Conservation (phyloP, 345 rosid genomes). For the Adansonia digitata region DNA sequence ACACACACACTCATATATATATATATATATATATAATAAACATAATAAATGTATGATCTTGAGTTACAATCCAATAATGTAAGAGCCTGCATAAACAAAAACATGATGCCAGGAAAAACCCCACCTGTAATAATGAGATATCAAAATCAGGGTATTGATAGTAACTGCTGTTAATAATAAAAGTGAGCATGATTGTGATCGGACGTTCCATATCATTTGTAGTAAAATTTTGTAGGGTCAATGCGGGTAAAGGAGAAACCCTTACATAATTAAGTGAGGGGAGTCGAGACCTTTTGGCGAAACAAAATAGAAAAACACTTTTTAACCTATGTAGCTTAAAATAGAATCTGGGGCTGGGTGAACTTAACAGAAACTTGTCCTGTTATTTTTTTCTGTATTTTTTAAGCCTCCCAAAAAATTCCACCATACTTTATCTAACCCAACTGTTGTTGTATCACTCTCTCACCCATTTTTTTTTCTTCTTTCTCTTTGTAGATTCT, state of each 20-base stretch:
- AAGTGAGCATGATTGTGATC: neutral
- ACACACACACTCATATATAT: too few relatives aligned
- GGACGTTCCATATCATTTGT: neutral
- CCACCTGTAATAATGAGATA: neutral
- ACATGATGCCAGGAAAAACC: neutral
- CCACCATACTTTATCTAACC: neutral
- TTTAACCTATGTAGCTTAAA: slow-evolving; percentile 7
- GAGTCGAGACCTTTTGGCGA: too few relatives aligned
- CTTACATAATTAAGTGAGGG: neutral
- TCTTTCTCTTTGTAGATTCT: slow-evolving; percentile 5
- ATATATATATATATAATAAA: neutral
- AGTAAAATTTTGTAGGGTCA: neutral
- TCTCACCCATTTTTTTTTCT: neutral
- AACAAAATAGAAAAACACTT: neutral
- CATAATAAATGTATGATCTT: neutral
- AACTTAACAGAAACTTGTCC: slow-evolving; percentile 10
- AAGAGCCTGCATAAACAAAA: neutral
- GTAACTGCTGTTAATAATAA: neutral
- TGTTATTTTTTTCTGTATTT: neutral
- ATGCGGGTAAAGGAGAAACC: neutral
- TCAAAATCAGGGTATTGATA: neutral
- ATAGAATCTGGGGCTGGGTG: neutral
- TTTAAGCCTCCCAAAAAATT: slow-evolving; percentile 5
- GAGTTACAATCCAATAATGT: neutral
- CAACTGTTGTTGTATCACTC: neutral